phyloP scores from a whole-genome alignment of 805 yeast species.

The Teunomyces barrocoloradensis region DNA sequence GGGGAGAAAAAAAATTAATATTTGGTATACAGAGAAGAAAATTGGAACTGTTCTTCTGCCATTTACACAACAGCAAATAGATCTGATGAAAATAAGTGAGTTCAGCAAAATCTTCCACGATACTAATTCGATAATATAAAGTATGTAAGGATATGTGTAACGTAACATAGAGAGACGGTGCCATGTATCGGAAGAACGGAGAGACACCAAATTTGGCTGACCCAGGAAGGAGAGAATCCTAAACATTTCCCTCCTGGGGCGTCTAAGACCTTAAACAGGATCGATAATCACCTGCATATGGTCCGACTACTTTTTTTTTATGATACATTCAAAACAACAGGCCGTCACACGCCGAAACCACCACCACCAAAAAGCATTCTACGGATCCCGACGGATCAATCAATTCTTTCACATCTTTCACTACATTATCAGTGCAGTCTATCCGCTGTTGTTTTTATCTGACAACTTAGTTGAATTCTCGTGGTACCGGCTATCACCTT shows the following conservation, averaged over 20 bases:
- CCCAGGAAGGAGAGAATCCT: background rate
- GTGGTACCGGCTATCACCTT: slow-evolving; percentile 4
- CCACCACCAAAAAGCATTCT: background rate
- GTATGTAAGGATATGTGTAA: too few species aligned
- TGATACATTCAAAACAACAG: slow-evolving; percentile 2
- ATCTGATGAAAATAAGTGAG: too few species aligned
- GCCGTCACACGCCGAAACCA: slow-evolving; percentile 1
- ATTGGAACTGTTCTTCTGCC: too few species aligned
- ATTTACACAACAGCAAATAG: too few species aligned
- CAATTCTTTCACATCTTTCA: background rate
- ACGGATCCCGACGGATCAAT: slow-evolving; percentile 2
- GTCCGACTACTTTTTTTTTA: background rate
- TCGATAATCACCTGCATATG: background rate
- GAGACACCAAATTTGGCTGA: background rate
- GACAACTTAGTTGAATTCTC: background rate
- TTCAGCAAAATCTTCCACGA: too few species aligned
- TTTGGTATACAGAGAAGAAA: background rate
- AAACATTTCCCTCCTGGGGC: background rate
- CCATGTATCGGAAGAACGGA: background rate
- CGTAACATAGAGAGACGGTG: too few species aligned
- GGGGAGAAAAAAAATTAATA: background rate
- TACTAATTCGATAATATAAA: too few species aligned
- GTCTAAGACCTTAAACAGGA: background rate
- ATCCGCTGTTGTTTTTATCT: background rate
- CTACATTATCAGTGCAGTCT: background rate